Conservation (phyloP, 2,329 filamentous ascomycete species). For the Diaporthe citriasiana region DNA sequence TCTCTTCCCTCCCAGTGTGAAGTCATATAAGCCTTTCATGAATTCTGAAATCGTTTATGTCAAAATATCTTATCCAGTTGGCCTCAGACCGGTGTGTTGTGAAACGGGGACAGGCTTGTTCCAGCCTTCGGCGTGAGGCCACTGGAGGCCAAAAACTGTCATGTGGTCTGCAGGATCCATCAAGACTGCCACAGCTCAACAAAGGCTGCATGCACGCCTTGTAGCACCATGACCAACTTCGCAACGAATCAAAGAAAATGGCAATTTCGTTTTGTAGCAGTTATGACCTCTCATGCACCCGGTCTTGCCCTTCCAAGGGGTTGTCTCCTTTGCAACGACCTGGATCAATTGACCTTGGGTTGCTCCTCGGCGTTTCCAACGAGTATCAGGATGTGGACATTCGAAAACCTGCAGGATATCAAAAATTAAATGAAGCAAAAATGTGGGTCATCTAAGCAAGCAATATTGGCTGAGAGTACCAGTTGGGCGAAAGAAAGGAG, state of each 20-base stretch:
- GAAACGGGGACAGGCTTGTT: background rate
- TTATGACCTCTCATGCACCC: background rate
- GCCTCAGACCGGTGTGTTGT: background rate
- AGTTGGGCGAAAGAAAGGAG: background rate
- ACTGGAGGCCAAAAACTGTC: background rate
- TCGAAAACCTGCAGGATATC: background rate
- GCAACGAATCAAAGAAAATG: background rate
- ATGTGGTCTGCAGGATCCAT: too few relatives aligned
- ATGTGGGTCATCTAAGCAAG: background rate
- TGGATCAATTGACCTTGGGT: background rate
- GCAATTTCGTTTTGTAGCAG: background rate
- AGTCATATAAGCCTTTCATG: background rate
- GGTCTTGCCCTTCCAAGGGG: background rate
- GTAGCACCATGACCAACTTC: background rate
- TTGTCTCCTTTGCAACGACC: background rate
- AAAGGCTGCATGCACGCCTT: background rate
- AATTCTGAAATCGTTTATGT: background rate
- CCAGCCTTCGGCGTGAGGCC: background rate
- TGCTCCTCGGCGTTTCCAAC: background rate
- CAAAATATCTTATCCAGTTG: background rate
- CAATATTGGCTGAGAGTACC: background rate
- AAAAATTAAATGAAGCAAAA: background rate
- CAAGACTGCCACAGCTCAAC: background rate
- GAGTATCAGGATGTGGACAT: background rate
- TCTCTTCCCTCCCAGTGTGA: background rate